Conservation (phyloP, 1,284 basidiomycete species). For the Pholiota adiposa region DNA sequence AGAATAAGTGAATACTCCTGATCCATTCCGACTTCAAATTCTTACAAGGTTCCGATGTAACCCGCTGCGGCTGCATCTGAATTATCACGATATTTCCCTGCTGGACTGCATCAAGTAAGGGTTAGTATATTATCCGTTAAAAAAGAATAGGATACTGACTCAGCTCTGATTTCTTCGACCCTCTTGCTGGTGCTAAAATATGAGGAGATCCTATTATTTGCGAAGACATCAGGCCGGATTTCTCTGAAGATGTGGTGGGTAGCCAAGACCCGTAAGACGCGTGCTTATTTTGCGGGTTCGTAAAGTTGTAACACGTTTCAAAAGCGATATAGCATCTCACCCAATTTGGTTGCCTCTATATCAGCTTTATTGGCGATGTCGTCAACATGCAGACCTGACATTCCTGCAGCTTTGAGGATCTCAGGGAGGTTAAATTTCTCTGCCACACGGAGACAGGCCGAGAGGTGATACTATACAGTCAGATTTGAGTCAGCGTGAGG, state of each 20-base stretch:
- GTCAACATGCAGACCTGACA: conserved; percentile 35
- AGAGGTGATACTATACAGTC: conserved; percentile 1
- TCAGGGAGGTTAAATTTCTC: conserved; percentile 10
- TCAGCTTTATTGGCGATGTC: conserved; percentile 36
- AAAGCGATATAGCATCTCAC: conserved; percentile 23
- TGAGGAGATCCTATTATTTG: conserved; percentile 45
- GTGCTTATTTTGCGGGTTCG: conserved; percentile 26
- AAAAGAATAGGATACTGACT: background rate
- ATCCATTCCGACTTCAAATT: background rate
- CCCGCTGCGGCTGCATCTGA: conserved; percentile 6
- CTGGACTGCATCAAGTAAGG: background rate
- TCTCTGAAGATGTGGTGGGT: conserved; percentile 47
- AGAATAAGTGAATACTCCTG: background rate
- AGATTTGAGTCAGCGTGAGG: background rate
- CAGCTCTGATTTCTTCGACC: conserved; percentile 22
- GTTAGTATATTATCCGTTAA: background rate
- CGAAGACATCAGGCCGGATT: conserved; percentile 44
- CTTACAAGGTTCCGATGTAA: conserved; percentile 13
- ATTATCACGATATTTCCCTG: conserved; percentile 1
- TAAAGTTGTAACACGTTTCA: too few relatives aligned
- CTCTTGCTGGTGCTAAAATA: conserved; percentile 44
- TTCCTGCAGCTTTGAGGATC: conserved; percentile 2
- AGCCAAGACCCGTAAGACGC: conserved; percentile 42
- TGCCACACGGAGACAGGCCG: conserved; percentile 3
- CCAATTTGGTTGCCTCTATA: conserved; percentile 36